Conservation (phyloP, 345 rosid species). For the Hirschfeldia incana region DNA sequence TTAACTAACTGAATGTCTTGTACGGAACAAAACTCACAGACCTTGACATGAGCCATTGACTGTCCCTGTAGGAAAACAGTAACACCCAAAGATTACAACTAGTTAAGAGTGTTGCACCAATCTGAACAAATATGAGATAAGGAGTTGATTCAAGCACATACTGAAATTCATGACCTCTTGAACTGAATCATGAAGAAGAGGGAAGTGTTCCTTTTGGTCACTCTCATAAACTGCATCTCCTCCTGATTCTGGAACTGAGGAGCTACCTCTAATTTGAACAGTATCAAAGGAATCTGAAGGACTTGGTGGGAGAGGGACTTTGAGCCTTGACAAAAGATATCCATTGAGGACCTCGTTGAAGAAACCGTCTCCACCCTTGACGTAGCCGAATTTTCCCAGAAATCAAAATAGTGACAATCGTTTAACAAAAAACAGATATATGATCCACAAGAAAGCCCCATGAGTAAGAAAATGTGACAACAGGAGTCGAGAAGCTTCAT, state of each 20-base stretch:
- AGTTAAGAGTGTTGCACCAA: background rate
- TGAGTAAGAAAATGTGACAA: slow-evolving; percentile 8
- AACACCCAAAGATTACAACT: slow-evolving; percentile 28
- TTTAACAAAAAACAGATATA: slow-evolving; percentile 8
- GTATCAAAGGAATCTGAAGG: slow-evolving; percentile 57
- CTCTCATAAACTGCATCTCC: slow-evolving; percentile 42
- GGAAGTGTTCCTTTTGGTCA: slow-evolving; percentile 50
- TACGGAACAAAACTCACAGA: slow-evolving; percentile 36
- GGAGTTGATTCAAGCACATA: slow-evolving; percentile 37
- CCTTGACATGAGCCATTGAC: slow-evolving; percentile 45
- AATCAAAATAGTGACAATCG: no score
- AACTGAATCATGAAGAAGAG: slow-evolving; percentile 48
- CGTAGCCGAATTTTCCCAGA: background rate
- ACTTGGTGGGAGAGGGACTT: slow-evolving; percentile 78
- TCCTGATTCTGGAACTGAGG: slow-evolving; percentile 40
- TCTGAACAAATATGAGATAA: slow-evolving; percentile 17
- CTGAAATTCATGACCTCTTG: slow-evolving; percentile 44
- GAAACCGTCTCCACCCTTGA: slow-evolving; percentile 97
- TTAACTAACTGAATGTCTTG: no score
- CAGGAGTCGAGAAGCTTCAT: slow-evolving; percentile 5
- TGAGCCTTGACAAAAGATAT: slow-evolving; percentile 72
- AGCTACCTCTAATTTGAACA: slow-evolving; percentile 41
- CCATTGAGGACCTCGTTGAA: slow-evolving; percentile 92
- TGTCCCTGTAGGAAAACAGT: slow-evolving; percentile 46
- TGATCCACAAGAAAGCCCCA: background rate